These are phyloP conservation scores for Perkinsus olseni DNA, from an alignment of 169 alveolate genomes.

Conservation along the genomic window DNA sequence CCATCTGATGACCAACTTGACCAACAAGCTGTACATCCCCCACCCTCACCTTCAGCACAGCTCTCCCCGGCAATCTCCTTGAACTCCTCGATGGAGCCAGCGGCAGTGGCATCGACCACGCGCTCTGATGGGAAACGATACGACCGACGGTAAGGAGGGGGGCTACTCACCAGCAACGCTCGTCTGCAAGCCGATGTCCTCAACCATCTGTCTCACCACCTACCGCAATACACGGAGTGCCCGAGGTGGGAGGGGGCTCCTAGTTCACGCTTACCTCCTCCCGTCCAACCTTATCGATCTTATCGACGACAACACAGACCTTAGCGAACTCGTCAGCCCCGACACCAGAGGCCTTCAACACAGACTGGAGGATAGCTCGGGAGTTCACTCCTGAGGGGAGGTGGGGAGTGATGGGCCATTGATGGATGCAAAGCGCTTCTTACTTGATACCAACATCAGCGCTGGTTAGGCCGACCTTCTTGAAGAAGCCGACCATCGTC, in stretches of 20 bases:
- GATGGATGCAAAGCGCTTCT: not conserved
- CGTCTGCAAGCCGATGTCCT: not conserved
- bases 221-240: not conserved
- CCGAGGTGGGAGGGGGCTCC: not conserved
- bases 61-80: not conserved
- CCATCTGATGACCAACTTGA: no score
- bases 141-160: no score
- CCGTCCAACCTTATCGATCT: constrained; percentile 13
- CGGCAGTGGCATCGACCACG: not conserved
- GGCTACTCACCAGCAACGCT: not conserved
- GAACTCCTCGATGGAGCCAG: constrained; percentile 5
- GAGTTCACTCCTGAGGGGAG: constrained; percentile 25
- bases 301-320: constrained; percentile 8
- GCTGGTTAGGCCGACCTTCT: constrained; percentile 23
- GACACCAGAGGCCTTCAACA: constrained; percentile 9
- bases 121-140: not conserved
- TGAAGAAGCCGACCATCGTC: constrained; percentile 25
- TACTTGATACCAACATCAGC: constrained; percentile 32
- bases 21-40: no score
- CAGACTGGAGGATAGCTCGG: constrained; percentile 4
- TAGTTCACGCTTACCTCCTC: not conserved
- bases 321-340: constrained; percentile 9
- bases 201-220: not conserved
- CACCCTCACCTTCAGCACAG: not conserved
- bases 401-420: no score